These are phyloP conservation scores for Spencermartinsiella europaea DNA, from an alignment of 805 yeast genomes.

Conservation along the genomic window DNA sequence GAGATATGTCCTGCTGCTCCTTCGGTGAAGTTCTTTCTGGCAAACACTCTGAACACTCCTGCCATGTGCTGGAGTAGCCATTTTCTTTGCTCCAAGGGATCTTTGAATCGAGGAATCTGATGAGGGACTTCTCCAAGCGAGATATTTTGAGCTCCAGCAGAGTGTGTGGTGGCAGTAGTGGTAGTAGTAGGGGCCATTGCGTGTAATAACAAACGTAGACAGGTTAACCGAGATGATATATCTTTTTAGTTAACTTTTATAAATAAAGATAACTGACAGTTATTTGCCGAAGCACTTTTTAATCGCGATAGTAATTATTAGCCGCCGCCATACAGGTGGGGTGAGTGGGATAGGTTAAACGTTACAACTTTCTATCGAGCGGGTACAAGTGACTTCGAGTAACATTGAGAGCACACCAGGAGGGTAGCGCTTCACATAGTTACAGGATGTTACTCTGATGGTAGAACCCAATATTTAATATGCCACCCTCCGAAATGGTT, in stretches of 20 bases:
- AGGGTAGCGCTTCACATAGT: no score
- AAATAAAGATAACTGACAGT: background rate
- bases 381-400: no score
- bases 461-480: no score
- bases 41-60: constrained; percentile 77
- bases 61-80: constrained; percentile 72
- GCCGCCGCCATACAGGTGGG: no score
- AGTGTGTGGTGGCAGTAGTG: background rate
- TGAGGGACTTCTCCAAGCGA: constrained; percentile 51
- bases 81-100: constrained; percentile 43
- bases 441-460: no score
- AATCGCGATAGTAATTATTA: background rate
- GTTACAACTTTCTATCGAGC: no score
- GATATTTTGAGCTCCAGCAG: constrained; percentile 52
- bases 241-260: background rate
- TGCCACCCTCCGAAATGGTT: no score
- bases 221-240: background rate
- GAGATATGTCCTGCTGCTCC: constrained; percentile 87
- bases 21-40: constrained; percentile 69
- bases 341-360: no score
- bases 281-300: background rate
- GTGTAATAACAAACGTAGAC: background rate
- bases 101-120: constrained; percentile 47
- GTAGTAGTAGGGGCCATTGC: constrained; percentile 9
- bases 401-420: no score